Percentiles rank a stretch among this genome's conserved stretches.
These are phyloP conservation scores for Kappamyces sp. DNA, from an alignment of 192 early-diverging fungal species.

Conservation along the genomic window DNA sequence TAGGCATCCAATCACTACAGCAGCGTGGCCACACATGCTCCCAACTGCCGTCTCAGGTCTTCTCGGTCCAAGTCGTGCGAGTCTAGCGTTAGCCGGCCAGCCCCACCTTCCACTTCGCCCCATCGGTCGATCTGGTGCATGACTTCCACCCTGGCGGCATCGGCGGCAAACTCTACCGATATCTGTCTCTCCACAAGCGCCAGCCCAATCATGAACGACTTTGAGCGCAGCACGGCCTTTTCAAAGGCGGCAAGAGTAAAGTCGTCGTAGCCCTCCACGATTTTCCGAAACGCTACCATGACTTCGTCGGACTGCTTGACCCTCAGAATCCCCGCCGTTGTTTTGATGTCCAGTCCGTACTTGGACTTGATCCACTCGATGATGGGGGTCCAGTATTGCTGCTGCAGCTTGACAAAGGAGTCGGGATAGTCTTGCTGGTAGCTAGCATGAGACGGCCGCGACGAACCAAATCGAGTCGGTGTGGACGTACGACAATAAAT, in stretches of 20 bases:
- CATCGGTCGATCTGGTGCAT: conserved; percentile 80
- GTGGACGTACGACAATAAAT: conserved; percentile 74
- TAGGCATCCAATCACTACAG: too few species aligned
- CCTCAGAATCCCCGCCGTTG: conserved; percentile 65
- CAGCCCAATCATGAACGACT: conserved; percentile 85
- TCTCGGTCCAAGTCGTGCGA: conserved; percentile 71
- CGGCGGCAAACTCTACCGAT: conserved; percentile 66
- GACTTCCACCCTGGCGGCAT: conserved; percentile 78
- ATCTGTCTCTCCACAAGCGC: conserved; percentile 75
- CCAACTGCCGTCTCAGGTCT: conserved; percentile 65
- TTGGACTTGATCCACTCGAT: conserved; percentile 63
- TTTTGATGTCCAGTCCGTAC: conserved; percentile 64
- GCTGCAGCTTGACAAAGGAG: conserved; percentile 71
- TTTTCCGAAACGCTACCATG: conserved; percentile 45
- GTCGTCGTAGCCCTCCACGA: conserved; percentile 52
- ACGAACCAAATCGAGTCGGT: conserved; percentile 79
- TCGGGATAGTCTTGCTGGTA: conserved; percentile 78
- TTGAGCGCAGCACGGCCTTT: conserved; percentile 72
- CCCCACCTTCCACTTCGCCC: conserved; percentile 85
- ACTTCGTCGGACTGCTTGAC: conserved; percentile 61
- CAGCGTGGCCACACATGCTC: conserved; percentile 11
- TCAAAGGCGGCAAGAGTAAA: conserved; percentile 87
- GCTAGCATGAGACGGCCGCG: conserved; percentile 22
- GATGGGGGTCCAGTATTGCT: conserved; percentile 72
- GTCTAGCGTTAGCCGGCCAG: conserved; percentile 21